Percentiles rank a stretch among this genome's conserved stretches.
These are phyloP conservation scores for Xylariaceae sp. DNA, from an alignment of 2,329 filamentous ascomycete genomes.

Conservation along the genomic window DNA sequence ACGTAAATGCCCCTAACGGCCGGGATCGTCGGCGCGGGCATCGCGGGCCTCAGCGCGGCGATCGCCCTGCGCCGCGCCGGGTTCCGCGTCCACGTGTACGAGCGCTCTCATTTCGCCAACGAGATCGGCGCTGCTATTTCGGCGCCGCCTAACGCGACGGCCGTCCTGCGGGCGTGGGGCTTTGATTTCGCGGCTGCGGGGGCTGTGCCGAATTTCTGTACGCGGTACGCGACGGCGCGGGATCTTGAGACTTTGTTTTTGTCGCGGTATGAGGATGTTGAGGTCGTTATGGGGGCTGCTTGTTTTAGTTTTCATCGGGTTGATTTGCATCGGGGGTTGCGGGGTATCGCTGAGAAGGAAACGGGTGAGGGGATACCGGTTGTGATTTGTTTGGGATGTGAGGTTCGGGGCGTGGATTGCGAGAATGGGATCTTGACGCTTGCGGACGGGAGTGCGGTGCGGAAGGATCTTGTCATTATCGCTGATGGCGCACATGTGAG, in stretches of 20 bases:
- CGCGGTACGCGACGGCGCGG: slow-evolving; percentile 17
- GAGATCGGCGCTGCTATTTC: slow-evolving; percentile 42
- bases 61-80: slow-evolving; percentile 29
- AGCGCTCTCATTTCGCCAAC: slow-evolving; percentile 34
- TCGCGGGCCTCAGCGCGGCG: slow-evolving; percentile 31
- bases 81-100: slow-evolving; percentile 28
- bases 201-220: slow-evolving; percentile 24
- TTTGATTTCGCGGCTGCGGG: slow-evolving; percentile 30
- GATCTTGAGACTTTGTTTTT: slow-evolving; percentile 10
- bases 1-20: slow-evolving; percentile 4
- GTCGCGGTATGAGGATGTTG: slow-evolving; percentile 14
- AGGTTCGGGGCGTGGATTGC: slow-evolving; percentile 17
- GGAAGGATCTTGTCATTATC: slow-evolving; percentile 40
- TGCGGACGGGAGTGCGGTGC: slow-evolving; percentile 28
- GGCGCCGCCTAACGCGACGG: slow-evolving; percentile 37
- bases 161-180: slow-evolving; percentile 34
- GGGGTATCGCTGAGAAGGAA: slow-evolving; percentile 33
- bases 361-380: slow-evolving; percentile 15
- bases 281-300: slow-evolving; percentile 28
- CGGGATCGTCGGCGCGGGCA: slow-evolving; percentile 30
- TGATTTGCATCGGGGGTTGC: slow-evolving; percentile 38
- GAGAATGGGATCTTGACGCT: slow-evolving; percentile 67
- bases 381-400: slow-evolving; percentile 10
- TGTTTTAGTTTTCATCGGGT: slow-evolving; percentile 39
- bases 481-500: slow-evolving; percentile 42